Evolutionary conservation across 23 red algal species (phyloP).

Genomic region (Gracilaria vermiculophylla): DNA sequence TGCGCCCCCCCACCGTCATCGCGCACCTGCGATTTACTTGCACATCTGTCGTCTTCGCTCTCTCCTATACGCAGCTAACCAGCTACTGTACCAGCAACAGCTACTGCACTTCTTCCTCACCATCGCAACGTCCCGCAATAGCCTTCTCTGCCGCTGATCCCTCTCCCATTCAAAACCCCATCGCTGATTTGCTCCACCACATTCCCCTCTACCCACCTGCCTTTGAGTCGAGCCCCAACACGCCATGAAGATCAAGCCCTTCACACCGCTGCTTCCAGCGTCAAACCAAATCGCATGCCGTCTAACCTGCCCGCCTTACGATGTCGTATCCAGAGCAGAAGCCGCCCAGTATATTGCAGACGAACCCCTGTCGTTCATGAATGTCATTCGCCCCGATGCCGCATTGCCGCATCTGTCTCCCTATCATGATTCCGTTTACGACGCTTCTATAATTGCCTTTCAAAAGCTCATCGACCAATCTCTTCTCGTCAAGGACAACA

Average conservation of each 20-base stretch:
- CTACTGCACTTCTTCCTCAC: not conserved
- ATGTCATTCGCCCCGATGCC: constrained; percentile 57
- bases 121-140: no score
- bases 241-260: constrained; percentile 46
- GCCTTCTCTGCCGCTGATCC: no score
- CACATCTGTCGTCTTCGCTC: not conserved
- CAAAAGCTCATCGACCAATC: not conserved
- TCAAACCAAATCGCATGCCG: constrained; percentile 20
- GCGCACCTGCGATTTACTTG: not conserved
- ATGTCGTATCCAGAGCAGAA: constrained; percentile 46
- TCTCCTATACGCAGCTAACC: not conserved
- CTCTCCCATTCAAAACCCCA: no score
- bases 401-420: not conserved
- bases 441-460: constrained; percentile 2
- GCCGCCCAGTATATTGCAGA: not conserved
- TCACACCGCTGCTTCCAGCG: constrained; percentile 37
- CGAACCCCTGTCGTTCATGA: constrained; percentile 27
- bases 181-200: no score
- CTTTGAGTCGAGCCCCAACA: no score
- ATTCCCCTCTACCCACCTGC: no score
- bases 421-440: constrained; percentile 15
- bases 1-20: not conserved
- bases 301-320: constrained; percentile 68
- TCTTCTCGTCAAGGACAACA: constrained; percentile 12
- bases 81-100: no score